phyloP scores from a whole-genome alignment of 2,329 filamentous ascomycete genomes.

The Colletotrichum sp. region DNA sequence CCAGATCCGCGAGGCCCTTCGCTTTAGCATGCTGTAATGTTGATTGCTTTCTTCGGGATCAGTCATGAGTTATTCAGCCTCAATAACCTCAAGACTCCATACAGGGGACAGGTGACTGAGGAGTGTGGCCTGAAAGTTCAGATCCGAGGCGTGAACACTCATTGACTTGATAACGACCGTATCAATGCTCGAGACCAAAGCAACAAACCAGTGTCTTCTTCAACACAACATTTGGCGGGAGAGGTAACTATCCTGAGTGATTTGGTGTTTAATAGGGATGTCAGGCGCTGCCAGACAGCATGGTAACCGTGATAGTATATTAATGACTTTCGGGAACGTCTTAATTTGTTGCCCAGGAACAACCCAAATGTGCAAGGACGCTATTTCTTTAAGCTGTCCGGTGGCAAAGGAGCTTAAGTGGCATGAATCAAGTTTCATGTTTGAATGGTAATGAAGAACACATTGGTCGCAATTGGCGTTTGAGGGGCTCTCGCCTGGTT shows the following conservation, averaged over 20 bases:
- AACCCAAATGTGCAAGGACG: not conserved
- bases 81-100: not conserved
- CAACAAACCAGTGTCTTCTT: too few species aligned
- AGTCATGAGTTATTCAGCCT: not conserved
- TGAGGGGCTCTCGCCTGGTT: not conserved
- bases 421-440: fast-evolving
- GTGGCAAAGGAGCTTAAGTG: not conserved
- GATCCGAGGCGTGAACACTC: not conserved
- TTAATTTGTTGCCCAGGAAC: not conserved
- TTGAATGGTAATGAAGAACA: fast-evolving
- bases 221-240: not conserved
- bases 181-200: not conserved
- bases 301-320: not conserved
- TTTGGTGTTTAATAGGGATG: fast-evolving
- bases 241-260: not conserved
- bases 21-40: not conserved
- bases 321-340: too few species aligned
- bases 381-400: too few species aligned
- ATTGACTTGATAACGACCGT: fast-evolving
- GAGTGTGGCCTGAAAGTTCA: not conserved
- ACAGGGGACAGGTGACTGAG: too few species aligned
- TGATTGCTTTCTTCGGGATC: not conserved
- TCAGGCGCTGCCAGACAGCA: not conserved
- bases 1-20: not conserved
- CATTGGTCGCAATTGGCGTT: not conserved